Evolutionary conservation across 306 rosid genomes (phyloP).

Genomic region (Prunus kanzakura): DNA sequence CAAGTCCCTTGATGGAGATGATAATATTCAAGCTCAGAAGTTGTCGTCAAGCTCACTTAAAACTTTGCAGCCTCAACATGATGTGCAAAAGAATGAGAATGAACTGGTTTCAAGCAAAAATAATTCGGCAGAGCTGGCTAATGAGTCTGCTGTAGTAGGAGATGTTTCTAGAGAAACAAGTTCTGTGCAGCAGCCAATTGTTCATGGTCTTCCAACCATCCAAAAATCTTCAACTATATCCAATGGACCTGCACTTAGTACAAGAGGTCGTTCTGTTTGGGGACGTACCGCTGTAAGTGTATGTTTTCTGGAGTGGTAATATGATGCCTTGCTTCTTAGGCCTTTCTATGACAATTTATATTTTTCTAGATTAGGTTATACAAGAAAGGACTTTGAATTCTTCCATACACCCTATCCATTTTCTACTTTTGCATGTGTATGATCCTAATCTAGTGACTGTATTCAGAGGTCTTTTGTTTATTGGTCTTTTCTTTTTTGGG

Average conservation of each 20-base stretch:
- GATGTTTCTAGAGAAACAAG: constrained; percentile 32
- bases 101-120: constrained; percentile 24
- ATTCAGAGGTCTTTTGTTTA: constrained; percentile 1
- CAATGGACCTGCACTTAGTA: constrained; percentile 28
- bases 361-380: constrained; percentile 16
- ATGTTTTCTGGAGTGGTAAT: constrained; percentile 19
- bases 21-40: constrained; percentile 31
- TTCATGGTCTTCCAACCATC: constrained; percentile 35
- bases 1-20: constrained; percentile 36
- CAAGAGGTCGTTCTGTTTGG: constrained; percentile 44
- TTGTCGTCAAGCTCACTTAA: constrained; percentile 36
- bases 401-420: constrained; percentile 5
- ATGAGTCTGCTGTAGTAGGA: constrained; percentile 29
- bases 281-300: constrained; percentile 81
- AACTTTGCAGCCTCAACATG: constrained; percentile 29
- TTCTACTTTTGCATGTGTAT: neutral
- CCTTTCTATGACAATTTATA: constrained; percentile 17
- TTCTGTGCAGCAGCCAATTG: constrained; percentile 21
- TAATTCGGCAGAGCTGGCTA: constrained; percentile 28
- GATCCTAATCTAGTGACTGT: constrained; percentile 3
- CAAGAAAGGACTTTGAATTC: constrained; percentile 9
- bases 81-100: constrained; percentile 30
- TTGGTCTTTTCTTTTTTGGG: constrained; percentile 6
- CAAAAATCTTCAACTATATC: constrained; percentile 53
- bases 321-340: constrained; percentile 9